Conservation (phyloP, 257 asterid genomes). For the Solanum commersonii region DNA sequence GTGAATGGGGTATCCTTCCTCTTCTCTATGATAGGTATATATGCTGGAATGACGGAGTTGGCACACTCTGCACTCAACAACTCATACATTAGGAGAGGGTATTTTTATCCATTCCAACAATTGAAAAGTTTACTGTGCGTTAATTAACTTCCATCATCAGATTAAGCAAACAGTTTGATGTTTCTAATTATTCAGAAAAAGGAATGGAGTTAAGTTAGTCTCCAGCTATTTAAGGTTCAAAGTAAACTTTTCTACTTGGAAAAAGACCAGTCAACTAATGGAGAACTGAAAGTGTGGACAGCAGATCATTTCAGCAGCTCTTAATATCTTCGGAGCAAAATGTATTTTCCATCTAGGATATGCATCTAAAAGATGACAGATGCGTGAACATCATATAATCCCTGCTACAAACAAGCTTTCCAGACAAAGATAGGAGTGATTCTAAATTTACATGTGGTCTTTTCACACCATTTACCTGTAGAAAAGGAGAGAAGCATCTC, state of each 20-base stretch:
- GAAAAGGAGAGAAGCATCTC: constrained; percentile 98
- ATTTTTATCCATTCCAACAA: neutral
- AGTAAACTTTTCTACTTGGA: neutral
- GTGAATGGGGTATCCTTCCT: constrained; percentile 77
- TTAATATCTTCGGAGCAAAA: neutral
- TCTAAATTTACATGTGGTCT: neutral
- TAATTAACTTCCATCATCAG: neutral
- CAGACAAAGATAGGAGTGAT: neutral
- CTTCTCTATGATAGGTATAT: constrained; percentile 76
- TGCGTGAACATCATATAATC: neutral
- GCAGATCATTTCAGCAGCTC: neutral
- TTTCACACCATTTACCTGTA: constrained; percentile 54
- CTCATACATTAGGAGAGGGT: neutral
- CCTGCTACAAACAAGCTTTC: neutral
- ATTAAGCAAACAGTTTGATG: neutral
- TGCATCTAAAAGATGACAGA: neutral
- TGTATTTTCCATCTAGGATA: neutral
- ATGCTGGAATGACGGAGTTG: constrained; percentile 87
- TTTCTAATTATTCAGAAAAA: neutral
- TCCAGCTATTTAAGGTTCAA: neutral
- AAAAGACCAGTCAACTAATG: neutral
- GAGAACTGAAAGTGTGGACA: neutral
- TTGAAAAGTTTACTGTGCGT: neutral
- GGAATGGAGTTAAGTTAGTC: neutral
- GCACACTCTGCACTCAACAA: constrained; percentile 76